A percentile compares a stretch with the other conserved stretches of the same genome.
Conservation (phyloP, 805 yeast genomes). For the Ogataea zsoltii region DNA sequence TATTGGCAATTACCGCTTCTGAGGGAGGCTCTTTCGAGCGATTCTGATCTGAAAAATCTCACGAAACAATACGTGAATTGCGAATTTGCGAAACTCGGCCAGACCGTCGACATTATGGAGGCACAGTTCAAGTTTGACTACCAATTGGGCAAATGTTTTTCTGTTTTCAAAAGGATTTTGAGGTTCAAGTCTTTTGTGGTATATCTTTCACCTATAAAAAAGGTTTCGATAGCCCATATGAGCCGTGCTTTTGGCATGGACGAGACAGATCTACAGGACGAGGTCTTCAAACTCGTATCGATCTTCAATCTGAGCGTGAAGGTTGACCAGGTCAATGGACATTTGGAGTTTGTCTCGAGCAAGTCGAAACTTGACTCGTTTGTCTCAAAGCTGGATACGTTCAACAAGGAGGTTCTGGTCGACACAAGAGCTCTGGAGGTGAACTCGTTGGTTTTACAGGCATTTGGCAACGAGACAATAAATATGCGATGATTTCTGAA, state of each 20-base stretch:
- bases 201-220: slow-evolving; percentile 35
- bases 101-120: slow-evolving; percentile 11
- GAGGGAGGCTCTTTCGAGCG: slow-evolving; percentile 22
- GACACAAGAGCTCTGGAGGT: slow-evolving; percentile 23
- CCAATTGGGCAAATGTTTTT: slow-evolving; percentile 28
- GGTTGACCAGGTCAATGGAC: slow-evolving; percentile 19
- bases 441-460: slow-evolving; percentile 14
- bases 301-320: slow-evolving; percentile 29
- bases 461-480: slow-evolving; percentile 10
- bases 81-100: slow-evolving; percentile 25
- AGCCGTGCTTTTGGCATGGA: slow-evolving; percentile 22
- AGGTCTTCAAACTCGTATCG: slow-evolving; percentile 22
- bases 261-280: slow-evolving; percentile 13
- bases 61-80: slow-evolving; percentile 28
- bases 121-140: slow-evolving; percentile 21
- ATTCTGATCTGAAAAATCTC: slow-evolving; percentile 24
- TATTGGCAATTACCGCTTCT: slow-evolving; percentile 17
- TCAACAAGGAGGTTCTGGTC: slow-evolving; percentile 15
- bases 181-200: slow-evolving; percentile 32
- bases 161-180: slow-evolving; percentile 25
- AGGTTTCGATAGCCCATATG: slow-evolving; percentile 25
- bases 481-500: not conserved
- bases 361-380: slow-evolving; percentile 1
- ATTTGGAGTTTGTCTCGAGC: slow-evolving; percentile 13
- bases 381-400: slow-evolving; percentile 5